Conservation (phyloP, 1,139 yeast genomes). For the Pichia sp. region DNA sequence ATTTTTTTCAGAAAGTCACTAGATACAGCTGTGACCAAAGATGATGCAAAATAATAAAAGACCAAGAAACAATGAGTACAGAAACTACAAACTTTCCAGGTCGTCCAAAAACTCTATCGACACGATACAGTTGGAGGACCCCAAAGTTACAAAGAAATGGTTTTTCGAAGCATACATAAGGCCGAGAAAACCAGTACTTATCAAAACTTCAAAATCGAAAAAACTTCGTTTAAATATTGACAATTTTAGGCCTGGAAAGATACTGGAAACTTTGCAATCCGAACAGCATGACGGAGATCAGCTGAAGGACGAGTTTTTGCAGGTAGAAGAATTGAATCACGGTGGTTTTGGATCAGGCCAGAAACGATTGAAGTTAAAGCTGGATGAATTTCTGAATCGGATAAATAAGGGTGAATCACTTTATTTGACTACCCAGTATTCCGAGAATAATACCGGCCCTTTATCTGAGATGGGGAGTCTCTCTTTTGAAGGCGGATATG, state of each 20-base stretch:
- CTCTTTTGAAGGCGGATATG: no score
- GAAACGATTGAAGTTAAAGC: slow-evolving; percentile 44
- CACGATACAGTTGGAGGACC: slow-evolving; percentile 12
- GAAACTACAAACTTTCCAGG: slow-evolving; percentile 11
- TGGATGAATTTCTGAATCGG: slow-evolving; percentile 43
- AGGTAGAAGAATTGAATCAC: slow-evolving; percentile 51
- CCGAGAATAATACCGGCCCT: slow-evolving; percentile 25
- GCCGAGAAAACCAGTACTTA: slow-evolving; percentile 17
- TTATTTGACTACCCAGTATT: slow-evolving; percentile 68
- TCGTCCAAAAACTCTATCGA: slow-evolving; percentile 10
- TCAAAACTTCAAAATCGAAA: slow-evolving; percentile 5
- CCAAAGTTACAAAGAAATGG: slow-evolving; percentile 14
- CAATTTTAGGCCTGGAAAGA: slow-evolving; percentile 34
- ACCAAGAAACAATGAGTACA: slow-evolving; percentile 5
- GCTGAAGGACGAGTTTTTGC: slow-evolving; percentile 33
- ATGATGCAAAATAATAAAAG: slow-evolving; percentile 9
- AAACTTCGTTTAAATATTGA: slow-evolving; percentile 24
- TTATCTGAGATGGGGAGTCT: no score
- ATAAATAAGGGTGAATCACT: slow-evolving; percentile 40
- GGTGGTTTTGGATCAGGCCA: slow-evolving; percentile 68
- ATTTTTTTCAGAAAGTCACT: no score
- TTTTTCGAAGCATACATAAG: slow-evolving; percentile 17
- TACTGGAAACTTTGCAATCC: slow-evolving; percentile 32
- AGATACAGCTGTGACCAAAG: no score
- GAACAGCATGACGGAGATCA: slow-evolving; percentile 26